A percentile compares a stretch with the other conserved stretches of the same genome.
Conservation (phyloP, 2,329 filamentous ascomycete species). For the Juglanconis oblonga region DNA sequence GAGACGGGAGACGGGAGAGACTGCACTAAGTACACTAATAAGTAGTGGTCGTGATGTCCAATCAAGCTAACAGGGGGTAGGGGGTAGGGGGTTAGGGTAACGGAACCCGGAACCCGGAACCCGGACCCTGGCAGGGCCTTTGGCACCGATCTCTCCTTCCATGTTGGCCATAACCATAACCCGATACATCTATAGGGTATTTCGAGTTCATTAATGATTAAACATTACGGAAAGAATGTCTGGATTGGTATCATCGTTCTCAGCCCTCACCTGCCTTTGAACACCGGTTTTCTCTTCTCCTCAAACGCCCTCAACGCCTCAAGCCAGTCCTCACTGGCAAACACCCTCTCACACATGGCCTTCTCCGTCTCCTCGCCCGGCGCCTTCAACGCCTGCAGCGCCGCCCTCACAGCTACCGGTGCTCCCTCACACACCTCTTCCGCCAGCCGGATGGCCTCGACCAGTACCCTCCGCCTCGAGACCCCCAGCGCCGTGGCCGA, state of each 20-base stretch:
- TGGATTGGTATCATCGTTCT: not conserved
- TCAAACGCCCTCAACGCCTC: slow-evolving; percentile 85
- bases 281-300: slow-evolving; percentile 59
- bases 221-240: too few relatives aligned
- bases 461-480: slow-evolving; percentile 66
- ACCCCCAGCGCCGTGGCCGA: slow-evolving; percentile 40
- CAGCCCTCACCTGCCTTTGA: slow-evolving; percentile 42
- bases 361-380: slow-evolving; percentile 75
- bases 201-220: too few relatives aligned
- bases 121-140: too few relatives aligned
- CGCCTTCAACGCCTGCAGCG: slow-evolving; percentile 72
- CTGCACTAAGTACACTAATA: too few relatives aligned
- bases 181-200: too few relatives aligned
- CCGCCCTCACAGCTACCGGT: slow-evolving; percentile 77
- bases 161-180: too few relatives aligned
- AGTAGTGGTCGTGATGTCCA: too few relatives aligned
- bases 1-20: too few relatives aligned
- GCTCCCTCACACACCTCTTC: slow-evolving; percentile 79
- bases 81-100: too few relatives aligned
- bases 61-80: too few relatives aligned
- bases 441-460: slow-evolving; percentile 75
- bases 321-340: slow-evolving; percentile 79
- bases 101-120: too few relatives aligned
- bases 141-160: too few relatives aligned
- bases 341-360: slow-evolving; percentile 78